Conservation (phyloP, 345 rosid genomes). For the Bruguiera gymnorhiza region DNA sequence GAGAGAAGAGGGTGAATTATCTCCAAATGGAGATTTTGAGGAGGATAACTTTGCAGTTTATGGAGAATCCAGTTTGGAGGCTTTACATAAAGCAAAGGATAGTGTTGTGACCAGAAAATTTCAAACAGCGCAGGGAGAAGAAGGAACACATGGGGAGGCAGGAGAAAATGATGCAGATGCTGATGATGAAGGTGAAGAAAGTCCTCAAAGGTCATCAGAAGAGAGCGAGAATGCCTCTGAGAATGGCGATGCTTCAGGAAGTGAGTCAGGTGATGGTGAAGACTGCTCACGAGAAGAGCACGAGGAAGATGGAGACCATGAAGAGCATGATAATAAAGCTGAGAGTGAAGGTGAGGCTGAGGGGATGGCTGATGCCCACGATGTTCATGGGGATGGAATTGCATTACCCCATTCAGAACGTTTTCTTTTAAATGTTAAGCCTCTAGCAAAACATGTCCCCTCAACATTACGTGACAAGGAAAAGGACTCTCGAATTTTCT, state of each 20-base stretch:
- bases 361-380: constrained; percentile 76
- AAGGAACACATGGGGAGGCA: constrained; percentile 46
- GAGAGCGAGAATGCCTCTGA: constrained; percentile 87
- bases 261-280: constrained; percentile 83
- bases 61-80: constrained; percentile 63
- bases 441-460: constrained; percentile 77
- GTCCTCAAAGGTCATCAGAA: constrained; percentile 83
- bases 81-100: constrained; percentile 52
- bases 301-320: constrained; percentile 66
- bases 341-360: constrained; percentile 98
- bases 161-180: constrained; percentile 74
- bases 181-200: constrained; percentile 87
- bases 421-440: constrained; percentile 67
- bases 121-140: constrained; percentile 46
- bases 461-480: constrained; percentile 43
- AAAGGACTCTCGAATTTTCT: constrained; percentile 62
- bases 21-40: constrained; percentile 91
- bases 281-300: constrained; percentile 82
- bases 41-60: constrained; percentile 66
- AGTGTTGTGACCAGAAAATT: constrained; percentile 44
- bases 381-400: constrained; percentile 67
- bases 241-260: constrained; percentile 88
- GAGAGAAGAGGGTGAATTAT: constrained; percentile 98
- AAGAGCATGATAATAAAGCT: constrained; percentile 65
- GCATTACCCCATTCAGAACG: constrained; percentile 62